Percentiles rank a stretch among this genome's conserved stretches.
Conservation (phyloP, 1,284 basidiomycete genomes). For the Apiotrichum domesticum region DNA sequence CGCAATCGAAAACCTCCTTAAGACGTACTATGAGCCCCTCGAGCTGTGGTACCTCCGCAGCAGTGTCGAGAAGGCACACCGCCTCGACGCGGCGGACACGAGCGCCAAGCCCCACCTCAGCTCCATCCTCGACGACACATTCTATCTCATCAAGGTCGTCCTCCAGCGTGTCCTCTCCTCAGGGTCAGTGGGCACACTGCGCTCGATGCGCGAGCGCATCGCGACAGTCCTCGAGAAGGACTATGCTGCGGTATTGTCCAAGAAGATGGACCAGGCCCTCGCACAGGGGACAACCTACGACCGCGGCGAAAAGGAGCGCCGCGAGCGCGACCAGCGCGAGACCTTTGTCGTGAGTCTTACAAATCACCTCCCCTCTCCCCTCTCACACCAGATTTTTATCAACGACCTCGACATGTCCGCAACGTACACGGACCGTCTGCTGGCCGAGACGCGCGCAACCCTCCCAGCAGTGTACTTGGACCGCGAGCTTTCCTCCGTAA, state of each 20-base stretch:
- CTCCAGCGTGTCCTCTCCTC: constrained; percentile 67
- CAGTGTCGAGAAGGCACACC: constrained; percentile 69
- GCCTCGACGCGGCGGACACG: constrained; percentile 60
- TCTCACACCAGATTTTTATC: constrained; percentile 59
- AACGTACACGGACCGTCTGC: constrained; percentile 74
- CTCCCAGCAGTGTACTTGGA: constrained; percentile 66
- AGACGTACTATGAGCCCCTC: constrained; percentile 74
- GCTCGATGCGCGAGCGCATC: constrained; percentile 58
- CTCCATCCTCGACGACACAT: constrained; percentile 79
- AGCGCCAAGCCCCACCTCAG: constrained; percentile 56
- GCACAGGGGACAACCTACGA: constrained; percentile 46
- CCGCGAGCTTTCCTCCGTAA: constrained; percentile 50
- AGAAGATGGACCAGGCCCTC: constrained; percentile 82
- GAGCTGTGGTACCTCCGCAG: constrained; percentile 89
- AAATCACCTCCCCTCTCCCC: background rate
- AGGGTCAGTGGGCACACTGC: constrained; percentile 59
- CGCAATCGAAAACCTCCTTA: constrained; percentile 64
- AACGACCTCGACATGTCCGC: constrained; percentile 85
- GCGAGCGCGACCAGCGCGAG: constrained; percentile 67
- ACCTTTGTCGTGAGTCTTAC: constrained; percentile 66
- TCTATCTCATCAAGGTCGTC: constrained; percentile 84
- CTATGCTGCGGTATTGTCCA: constrained; percentile 68
- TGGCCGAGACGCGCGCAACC: constrained; percentile 59
- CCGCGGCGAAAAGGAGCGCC: constrained; percentile 56
- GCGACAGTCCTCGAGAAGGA: constrained; percentile 71